A percentile compares a stretch with the other conserved stretches of the same genome.
Conservation (phyloP, 768 basidiomycete genomes). For the Suillus spraguei region DNA sequence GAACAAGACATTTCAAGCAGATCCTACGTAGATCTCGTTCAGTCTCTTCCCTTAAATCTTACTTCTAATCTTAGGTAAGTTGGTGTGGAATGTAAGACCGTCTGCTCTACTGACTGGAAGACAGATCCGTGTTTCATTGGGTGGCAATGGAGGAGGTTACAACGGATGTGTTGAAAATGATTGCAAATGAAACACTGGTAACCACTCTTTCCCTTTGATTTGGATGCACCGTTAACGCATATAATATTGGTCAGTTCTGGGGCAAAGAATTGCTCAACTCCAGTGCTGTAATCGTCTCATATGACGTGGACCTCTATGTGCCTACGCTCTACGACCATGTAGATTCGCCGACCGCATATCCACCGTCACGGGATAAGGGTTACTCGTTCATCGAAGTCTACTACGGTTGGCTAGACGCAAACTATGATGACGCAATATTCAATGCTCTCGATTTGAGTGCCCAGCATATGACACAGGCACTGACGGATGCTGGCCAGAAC, state of each 20-base stretch:
- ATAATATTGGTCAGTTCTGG: neutral
- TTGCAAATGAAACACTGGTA: constrained; percentile 1
- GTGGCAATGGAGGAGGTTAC: neutral
- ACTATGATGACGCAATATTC: neutral
- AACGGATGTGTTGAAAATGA: neutral
- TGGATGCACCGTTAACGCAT: neutral
- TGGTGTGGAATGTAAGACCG: neutral
- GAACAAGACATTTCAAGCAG: too few species aligned
- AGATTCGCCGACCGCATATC: constrained; percentile 42
- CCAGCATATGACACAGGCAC: neutral
- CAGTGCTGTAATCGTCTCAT: constrained; percentile 14
- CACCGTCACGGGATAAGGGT: constrained; percentile 34
- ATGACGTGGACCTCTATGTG: constrained; percentile 50
- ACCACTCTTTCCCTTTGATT: neutral
- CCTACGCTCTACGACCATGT: constrained; percentile 40
- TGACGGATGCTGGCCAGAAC: neutral
- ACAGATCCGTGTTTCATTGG: constrained; percentile 5
- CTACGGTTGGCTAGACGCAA: neutral
- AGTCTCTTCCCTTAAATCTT: too few species aligned
- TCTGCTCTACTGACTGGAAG: neutral
- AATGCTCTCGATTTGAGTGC: neutral
- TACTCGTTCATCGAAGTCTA: neutral
- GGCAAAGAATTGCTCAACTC: neutral
- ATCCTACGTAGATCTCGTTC: too few species aligned
- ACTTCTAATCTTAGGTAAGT: constrained; percentile 1